Evolutionary conservation across 2,329 filamentous ascomycete species (phyloP).

Genomic region (Byssoonygena ceratinophila): DNA sequence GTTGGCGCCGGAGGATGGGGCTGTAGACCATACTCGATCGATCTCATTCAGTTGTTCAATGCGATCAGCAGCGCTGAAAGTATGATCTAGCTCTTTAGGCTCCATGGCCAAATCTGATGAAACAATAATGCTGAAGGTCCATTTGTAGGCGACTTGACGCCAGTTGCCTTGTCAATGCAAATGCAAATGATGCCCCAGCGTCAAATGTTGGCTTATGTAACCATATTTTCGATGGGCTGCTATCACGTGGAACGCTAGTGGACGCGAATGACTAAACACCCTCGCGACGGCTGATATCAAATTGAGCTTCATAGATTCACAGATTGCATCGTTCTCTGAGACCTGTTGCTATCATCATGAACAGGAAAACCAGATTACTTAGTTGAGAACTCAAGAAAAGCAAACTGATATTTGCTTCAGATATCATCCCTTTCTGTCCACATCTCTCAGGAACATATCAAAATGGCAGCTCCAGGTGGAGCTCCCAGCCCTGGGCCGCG

Average conservation of each 20-base stretch:
- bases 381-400: too few relatives aligned
- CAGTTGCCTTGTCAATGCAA: too few relatives aligned
- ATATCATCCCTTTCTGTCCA: too few relatives aligned
- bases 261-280: neutral
- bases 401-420: too few relatives aligned
- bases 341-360: neutral
- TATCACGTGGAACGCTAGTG: neutral
- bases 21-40: slow-evolving; percentile 47
- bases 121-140: too few relatives aligned
- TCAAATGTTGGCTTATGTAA: too few relatives aligned
- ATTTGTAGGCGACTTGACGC: too few relatives aligned
- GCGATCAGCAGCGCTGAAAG: slow-evolving; percentile 63
- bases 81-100: slow-evolving; percentile 22
- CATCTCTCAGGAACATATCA: slow-evolving; percentile 15
- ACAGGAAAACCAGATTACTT: neutral
- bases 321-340: neutral
- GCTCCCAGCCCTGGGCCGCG: slow-evolving; percentile 41
- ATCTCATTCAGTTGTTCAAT: slow-evolving; percentile 72
- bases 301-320: slow-evolving; percentile 5
- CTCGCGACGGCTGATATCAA: neutral
- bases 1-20: neutral
- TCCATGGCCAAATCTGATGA: slow-evolving; percentile 13
- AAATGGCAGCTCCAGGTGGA: slow-evolving; percentile 38
- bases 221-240: too few relatives aligned
- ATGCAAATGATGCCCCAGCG: too few relatives aligned